Conservation (phyloP, 2,329 filamentous ascomycete genomes). For the Ascochyta pisi region DNA sequence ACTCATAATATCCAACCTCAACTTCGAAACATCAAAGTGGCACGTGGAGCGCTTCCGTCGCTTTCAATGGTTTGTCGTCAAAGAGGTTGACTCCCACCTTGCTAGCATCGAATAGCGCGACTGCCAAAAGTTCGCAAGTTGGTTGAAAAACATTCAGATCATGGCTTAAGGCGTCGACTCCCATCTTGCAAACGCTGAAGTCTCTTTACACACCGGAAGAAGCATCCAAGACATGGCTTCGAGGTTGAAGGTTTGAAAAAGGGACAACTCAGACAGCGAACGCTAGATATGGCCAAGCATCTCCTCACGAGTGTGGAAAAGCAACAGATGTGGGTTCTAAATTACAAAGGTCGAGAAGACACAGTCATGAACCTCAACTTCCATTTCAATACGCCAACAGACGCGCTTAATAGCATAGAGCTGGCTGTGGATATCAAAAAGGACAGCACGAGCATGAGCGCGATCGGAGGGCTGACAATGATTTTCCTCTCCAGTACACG, state of each 20-base stretch:
- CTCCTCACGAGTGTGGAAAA: slow-evolving; percentile 37
- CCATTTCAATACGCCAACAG: slow-evolving; percentile 40
- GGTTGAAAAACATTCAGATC: slow-evolving; percentile 35
- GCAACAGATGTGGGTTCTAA: slow-evolving; percentile 32
- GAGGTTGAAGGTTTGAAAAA: slow-evolving; percentile 7
- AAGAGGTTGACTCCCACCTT: too few species aligned
- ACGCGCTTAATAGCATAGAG: slow-evolving; percentile 39
- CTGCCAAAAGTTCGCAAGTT: background rate
- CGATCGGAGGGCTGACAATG: slow-evolving; percentile 20
- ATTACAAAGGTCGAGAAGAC: slow-evolving; percentile 28
- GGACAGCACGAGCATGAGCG: slow-evolving; percentile 42
- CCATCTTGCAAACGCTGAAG: slow-evolving; percentile 35
- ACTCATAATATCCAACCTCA: too few species aligned
- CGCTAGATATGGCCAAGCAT: slow-evolving; percentile 32
- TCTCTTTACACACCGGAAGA: slow-evolving; percentile 31
- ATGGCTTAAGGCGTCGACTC: slow-evolving; percentile 39
- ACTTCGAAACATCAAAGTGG: too few species aligned
- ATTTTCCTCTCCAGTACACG: too few species aligned
- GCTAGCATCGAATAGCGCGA: slow-evolving; percentile 10
- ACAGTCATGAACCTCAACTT: slow-evolving; percentile 26
- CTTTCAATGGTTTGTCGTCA: too few species aligned
- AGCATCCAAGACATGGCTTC: slow-evolving; percentile 27
- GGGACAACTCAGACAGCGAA: slow-evolving; percentile 3
- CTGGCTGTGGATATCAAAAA: slow-evolving; percentile 35
- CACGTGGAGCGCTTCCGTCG: too few species aligned